Base-by-base conservation (phyloP, 768 basidiomycete species). In the Podaxis rugospora region DNA sequence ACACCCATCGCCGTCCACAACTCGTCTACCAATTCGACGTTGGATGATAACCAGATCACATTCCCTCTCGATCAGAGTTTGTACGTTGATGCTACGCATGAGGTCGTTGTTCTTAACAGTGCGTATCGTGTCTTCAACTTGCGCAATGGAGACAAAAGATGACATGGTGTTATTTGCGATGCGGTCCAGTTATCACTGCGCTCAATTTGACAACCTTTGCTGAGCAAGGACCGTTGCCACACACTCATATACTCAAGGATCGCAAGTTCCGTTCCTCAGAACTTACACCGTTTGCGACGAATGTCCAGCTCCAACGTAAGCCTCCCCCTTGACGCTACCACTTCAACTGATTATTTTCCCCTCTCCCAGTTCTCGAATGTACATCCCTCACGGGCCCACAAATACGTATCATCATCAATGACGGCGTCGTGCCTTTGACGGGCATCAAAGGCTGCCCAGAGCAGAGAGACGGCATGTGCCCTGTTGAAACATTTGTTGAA, bases 41-140 rank as follows among this genome's bases (percentile, higher is more conserved):
- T 95, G 56, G 81, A 94, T 63, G 82, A 89, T 62, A 85, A 82
- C 65, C 75, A 79, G 0, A 77, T 80, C 16, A 89, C 84, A 0
- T 92, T 90, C 82, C 90, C 90, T 5, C 78, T 93, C 1, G 74
- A 80, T 25, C 83, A 92, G 57, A 81, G 78, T 57, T 70, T 95
- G 36, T 95, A 94, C 61, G 92, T 93, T 5, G 94, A 96, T 69
- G 92, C 92, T 5, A 92, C 90, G 1, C 95, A 95, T 60, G 94
- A 96, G 66, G 91, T 93, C n/a, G 90, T 95, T 40, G 85, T 95
- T 0, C 74, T 93, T n/a, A 89, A 93, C 66, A 83, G 90, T 90
- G 37, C 18, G 47, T 13, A 23, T 23, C 25, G 9, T 27, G 5
- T 27, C 23, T 7, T 32, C 32, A 32, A 32, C 32, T 32, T 32